A percentile compares a stretch with the other conserved stretches of the same genome.
Evolutionary conservation across 1,284 basidiomycete genomes (phyloP).

Genomic region (Xerocomus minutiporus): DNA sequence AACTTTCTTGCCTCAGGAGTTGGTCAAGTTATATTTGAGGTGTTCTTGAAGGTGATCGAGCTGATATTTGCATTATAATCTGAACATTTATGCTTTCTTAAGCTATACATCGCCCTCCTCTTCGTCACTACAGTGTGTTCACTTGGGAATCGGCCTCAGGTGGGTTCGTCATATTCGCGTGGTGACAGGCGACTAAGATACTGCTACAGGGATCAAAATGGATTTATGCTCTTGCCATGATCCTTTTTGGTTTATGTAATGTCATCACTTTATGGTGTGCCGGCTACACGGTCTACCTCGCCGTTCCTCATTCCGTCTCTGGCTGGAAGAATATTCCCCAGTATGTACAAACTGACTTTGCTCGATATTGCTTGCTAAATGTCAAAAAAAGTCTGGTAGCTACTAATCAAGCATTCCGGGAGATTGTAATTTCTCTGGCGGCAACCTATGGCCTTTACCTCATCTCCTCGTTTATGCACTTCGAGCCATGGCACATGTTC

Average conservation of each 20-base stretch:
- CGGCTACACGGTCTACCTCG: conserved; percentile 80
- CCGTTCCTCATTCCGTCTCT: conserved; percentile 66
- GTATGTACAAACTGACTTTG: conserved; percentile 37
- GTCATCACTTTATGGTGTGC: conserved; percentile 84
- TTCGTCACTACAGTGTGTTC: conserved; percentile 77
- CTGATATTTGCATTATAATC: not conserved
- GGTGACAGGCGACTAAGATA: conserved; percentile 2
- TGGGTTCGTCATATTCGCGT: conserved; percentile 21
- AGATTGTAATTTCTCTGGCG: conserved; percentile 74
- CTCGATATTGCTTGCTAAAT: conserved; percentile 9
- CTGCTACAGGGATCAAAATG: conserved; percentile 67
- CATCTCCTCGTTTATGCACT: conserved; percentile 78
- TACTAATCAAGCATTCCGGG: conserved; percentile 68
- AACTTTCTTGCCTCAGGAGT: conserved; percentile 69
- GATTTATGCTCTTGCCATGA: conserved; percentile 71
- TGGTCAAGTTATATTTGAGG: conserved; percentile 72
- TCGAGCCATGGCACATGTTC: conserved; percentile 94
- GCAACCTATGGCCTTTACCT: conserved; percentile 91
- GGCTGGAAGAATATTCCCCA: conserved; percentile 70
- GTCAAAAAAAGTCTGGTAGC: conserved; percentile 49
- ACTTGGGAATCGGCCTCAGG: conserved; percentile 82
- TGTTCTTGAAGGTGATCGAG: conserved; percentile 66
- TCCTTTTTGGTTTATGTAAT: conserved; percentile 73
- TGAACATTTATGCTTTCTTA: conserved; percentile 10
- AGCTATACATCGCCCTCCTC: conserved; percentile 71